Evolutionary conservation across 352 stramenopile genomes (phyloP).

Genomic region (Phytophthora fragariaefolia): DNA sequence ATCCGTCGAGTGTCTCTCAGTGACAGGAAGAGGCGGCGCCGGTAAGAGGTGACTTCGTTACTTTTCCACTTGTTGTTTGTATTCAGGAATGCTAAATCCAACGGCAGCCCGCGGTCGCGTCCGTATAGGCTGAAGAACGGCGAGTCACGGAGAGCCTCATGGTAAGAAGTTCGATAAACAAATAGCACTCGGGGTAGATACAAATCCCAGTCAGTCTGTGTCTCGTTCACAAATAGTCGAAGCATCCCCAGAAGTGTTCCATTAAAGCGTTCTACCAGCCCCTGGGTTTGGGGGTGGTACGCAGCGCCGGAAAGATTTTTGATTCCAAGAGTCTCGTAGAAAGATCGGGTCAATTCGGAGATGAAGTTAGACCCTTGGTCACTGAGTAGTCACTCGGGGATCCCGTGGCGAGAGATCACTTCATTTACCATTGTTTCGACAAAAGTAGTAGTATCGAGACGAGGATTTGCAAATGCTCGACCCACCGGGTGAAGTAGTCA

Average conservation of each 20-base stretch:
- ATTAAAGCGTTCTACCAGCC: slow-evolving; percentile 12
- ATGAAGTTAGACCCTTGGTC: slow-evolving; percentile 12
- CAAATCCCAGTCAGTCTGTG: slow-evolving; percentile 5
- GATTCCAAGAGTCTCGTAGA: slow-evolving; percentile 12
- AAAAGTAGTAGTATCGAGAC: neutral
- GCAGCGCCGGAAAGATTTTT: slow-evolving; percentile 8
- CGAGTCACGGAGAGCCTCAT: neutral
- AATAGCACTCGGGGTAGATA: slow-evolving; percentile 6
- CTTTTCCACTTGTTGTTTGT: neutral
- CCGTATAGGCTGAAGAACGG: slow-evolving; percentile 15
- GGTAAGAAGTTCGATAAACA: slow-evolving; percentile 9
- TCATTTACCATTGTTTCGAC: neutral
- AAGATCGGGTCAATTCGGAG: neutral
- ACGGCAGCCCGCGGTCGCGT: neutral
- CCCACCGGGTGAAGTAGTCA: no score
- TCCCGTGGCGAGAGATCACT: neutral
- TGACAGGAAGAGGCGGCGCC: neutral
- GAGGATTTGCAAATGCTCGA: slow-evolving; percentile 1
- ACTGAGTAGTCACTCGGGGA: slow-evolving; percentile 4
- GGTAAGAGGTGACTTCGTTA: neutral
- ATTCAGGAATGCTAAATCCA: slow-evolving; percentile 9
- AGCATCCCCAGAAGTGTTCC: slow-evolving; percentile 9
- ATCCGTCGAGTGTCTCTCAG: neutral
- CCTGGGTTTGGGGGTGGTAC: slow-evolving; percentile 9
- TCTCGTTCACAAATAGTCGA: slow-evolving; percentile 6